Evolutionary conservation across 306 rosid genomes (phyloP), one percentile per base, ranked within the genome.

Genomic region (Begonia masoniana): DNA sequence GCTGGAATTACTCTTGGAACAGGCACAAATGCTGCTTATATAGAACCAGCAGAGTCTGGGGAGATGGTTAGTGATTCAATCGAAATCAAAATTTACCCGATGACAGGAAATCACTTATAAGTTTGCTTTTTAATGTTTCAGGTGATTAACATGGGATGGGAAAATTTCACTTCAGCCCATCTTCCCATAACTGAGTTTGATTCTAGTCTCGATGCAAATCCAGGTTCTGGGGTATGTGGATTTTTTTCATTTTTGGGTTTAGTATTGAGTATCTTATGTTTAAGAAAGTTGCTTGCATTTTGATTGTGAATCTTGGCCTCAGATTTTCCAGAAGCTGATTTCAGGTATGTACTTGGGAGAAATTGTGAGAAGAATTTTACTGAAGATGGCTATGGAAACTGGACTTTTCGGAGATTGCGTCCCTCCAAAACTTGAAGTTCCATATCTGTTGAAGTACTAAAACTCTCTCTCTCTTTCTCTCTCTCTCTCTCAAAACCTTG

Each of bases 261-360:
- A 2, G 31, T 24, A 12, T 31, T 15, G 16, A 16, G 35, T 15
- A 23, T 14, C 2, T 7, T 10, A 26, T 36, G 55, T 59, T 5
- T 8, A 15, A 4, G 15, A 9, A 47, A 47, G 39, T 15, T 17
- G 13, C 15, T 4, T 45, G 16, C 36, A 48, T 47, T 55, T 54
- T 51, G 24, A 15, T 21, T 41, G 39, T 42, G 19, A 23, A 55
- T 24, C 58, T 52, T 49, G 17, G 7, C 58, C 55, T 46, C 74
- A 76, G 87, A 59, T 47, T 41, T 82, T 76, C 15, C 78, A 71
- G 61, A 82, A 85, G 82, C 64, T 74, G 41, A 68, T 74, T 54
- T 79, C 87, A 46, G 87, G 81, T 26, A 71, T 43, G 74, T 74
- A 79, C 54, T 56, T 77, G 65, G 95, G 92, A 51, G 95, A 85